A percentile compares a stretch with the other conserved stretches of the same genome.
Evolutionary conservation across 176 grass and related monocot species (phyloP).

Genomic region (Bromus sterilis): DNA sequence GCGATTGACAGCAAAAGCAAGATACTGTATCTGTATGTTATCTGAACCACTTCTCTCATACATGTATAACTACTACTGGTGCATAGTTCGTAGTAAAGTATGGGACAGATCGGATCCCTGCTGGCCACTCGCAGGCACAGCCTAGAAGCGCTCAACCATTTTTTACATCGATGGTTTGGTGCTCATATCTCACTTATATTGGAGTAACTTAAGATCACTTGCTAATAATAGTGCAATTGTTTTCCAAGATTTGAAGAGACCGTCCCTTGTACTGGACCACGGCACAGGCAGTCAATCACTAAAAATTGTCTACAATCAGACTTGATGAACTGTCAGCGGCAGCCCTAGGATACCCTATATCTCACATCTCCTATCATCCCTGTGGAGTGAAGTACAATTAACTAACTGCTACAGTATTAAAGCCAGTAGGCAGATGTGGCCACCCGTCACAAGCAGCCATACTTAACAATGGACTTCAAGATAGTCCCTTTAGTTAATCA

Average conservation of each 20-base stretch:
- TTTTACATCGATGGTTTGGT: conserved; percentile 12
- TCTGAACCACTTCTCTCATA: not conserved
- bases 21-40: conserved; percentile 18
- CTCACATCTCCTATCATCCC: not conserved
- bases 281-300: not conserved
- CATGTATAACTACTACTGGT: not conserved
- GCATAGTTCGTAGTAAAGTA: not conserved
- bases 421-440: not conserved
- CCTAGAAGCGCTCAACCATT: conserved; percentile 8
- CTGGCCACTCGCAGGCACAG: not conserved
- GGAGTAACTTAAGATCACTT: not conserved
- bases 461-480: no score
- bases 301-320: not conserved
- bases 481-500: no score
- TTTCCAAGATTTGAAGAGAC: not conserved
- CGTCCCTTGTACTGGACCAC: not conserved
- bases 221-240: not conserved
- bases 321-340: conserved; percentile 15
- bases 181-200: conserved; percentile 2
- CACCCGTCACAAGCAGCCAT: no score
- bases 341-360: conserved; percentile 28
- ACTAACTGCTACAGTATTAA: not conserved
- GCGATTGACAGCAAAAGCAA: conserved; percentile 2
- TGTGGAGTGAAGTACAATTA: not conserved
- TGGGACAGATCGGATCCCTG: not conserved